A percentile compares a stretch with the other conserved stretches of the same genome.
phyloP scores from a whole-genome alignment of 2,329 filamentous ascomycete genomes.

The Pseudogymnoascus sp. region DNA sequence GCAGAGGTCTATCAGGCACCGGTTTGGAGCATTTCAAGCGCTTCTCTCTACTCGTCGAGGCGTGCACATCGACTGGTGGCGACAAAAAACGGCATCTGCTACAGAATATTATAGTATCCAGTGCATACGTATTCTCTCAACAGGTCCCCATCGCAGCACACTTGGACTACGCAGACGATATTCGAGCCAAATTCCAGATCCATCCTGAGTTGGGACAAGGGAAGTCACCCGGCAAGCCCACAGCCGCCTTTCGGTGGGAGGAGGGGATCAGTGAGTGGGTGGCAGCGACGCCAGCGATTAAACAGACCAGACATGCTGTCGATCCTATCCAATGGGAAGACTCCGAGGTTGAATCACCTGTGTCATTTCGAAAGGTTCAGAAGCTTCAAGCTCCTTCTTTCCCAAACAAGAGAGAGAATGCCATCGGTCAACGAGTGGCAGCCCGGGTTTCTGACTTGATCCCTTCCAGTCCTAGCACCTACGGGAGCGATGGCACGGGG shows the following conservation, averaged over 20 bases:
- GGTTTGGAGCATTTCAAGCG: constrained; percentile 35
- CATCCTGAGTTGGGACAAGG: background rate
- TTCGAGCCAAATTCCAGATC: constrained; percentile 19
- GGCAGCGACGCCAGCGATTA: constrained; percentile 37
- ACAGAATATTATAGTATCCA: constrained; percentile 26
- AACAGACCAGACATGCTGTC: constrained; percentile 19
- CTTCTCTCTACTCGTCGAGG: constrained; percentile 22
- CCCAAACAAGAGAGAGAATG: background rate
- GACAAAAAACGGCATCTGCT: constrained; percentile 13
- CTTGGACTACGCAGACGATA: constrained; percentile 25
- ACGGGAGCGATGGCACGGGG: background rate
- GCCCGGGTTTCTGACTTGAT: background rate
- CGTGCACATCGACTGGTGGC: constrained; percentile 3
- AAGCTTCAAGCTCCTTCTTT: background rate
- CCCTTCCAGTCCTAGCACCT: constrained; percentile 1
- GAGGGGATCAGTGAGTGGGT: constrained; percentile 52
- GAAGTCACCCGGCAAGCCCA: background rate
- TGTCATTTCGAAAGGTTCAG: constrained; percentile 14
- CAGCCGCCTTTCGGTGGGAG: constrained; percentile 42
- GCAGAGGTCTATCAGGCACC: constrained; percentile 32
- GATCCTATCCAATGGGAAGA: constrained; percentile 13
- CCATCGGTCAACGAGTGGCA: background rate
- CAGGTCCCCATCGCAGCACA: constrained; percentile 23
- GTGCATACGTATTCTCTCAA: constrained; percentile 28
- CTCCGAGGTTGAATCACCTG: constrained; percentile 19